phyloP scores from a whole-genome alignment of 2,329 filamentous ascomycete genomes.

The Nemania bipapillata region DNA sequence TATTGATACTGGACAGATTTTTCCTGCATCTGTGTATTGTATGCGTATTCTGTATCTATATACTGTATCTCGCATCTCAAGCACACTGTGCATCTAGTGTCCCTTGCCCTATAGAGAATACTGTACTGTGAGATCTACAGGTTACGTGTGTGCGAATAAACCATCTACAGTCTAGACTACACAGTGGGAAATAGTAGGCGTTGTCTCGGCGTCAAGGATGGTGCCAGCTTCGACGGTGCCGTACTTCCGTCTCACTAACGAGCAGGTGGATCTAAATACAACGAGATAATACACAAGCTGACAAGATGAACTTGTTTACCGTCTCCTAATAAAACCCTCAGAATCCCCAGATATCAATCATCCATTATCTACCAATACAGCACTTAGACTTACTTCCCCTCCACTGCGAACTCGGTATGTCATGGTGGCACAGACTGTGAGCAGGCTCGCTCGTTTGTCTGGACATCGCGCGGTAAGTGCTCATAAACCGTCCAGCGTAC shows the following conservation, averaged over 20 bases:
- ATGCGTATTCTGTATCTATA: too few species aligned
- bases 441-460: slow-evolving; percentile 30
- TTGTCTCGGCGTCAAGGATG: slow-evolving; percentile 7
- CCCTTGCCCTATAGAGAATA: too few species aligned
- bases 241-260: slow-evolving; percentile 20
- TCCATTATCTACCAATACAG: background rate
- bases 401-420: background rate
- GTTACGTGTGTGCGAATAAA: too few species aligned
- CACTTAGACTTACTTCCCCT: background rate
- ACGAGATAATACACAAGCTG: slow-evolving; percentile 13
- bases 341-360: too few species aligned
- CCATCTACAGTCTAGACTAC: too few species aligned
- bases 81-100: too few species aligned
- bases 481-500: background rate
- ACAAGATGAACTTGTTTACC: background rate
- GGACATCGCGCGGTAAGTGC: slow-evolving; percentile 32
- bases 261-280: slow-evolving; percentile 19
- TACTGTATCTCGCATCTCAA: too few species aligned
- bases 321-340: background rate
- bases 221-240: slow-evolving; percentile 6
- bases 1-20: background rate
- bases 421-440: slow-evolving; percentile 33
- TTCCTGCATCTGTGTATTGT: too few species aligned
- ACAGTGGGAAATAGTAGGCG: background rate
- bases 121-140: too few species aligned